Percentiles rank a stretch among this genome's conserved stretches.
Conservation (phyloP, 768 basidiomycete genomes). For the Lactifluus subvellereus region DNA sequence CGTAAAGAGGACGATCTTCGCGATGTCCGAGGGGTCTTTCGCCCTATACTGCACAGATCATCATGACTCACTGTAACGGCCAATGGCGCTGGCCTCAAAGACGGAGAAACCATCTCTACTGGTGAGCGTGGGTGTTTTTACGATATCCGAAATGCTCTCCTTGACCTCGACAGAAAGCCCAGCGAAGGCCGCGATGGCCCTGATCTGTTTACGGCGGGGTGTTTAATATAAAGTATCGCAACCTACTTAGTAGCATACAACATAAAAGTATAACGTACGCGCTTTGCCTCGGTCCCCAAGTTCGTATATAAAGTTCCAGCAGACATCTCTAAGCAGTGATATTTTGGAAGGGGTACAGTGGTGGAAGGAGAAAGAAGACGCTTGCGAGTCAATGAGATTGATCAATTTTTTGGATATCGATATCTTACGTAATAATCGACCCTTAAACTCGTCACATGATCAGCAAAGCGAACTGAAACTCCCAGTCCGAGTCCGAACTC, state of each 20-base stretch:
- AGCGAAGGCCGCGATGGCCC: constrained; percentile 52
- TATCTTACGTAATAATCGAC: constrained; percentile 7
- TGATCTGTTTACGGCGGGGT: constrained; percentile 33
- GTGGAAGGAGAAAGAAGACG: constrained; percentile 24
- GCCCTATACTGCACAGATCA: neutral
- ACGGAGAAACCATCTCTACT: constrained; percentile 70
- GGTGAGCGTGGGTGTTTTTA: constrained; percentile 84
- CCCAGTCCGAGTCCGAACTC: too few relatives aligned
- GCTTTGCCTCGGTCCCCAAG: constrained; percentile 37
- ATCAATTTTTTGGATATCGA: constrained; percentile 14
- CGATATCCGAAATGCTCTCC: constrained; percentile 51
- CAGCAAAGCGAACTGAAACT: too few relatives aligned
- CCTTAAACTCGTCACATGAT: neutral
- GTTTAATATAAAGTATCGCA: neutral
- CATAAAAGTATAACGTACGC: constrained; percentile 38
- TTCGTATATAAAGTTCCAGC: constrained; percentile 60
- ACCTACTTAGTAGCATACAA: neutral
- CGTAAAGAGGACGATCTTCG: neutral
- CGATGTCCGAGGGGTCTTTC: neutral
- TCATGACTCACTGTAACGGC: constrained; percentile 74
- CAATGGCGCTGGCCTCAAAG: constrained; percentile 74
- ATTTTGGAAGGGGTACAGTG: constrained; percentile 20
- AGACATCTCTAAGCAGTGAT: constrained; percentile 39
- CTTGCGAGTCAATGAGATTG: constrained; percentile 18
- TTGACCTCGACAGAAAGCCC: constrained; percentile 54